Base-by-base conservation (phyloP, 768 basidiomycete species). In the Pleurotus salmoneostramineus region DNA sequence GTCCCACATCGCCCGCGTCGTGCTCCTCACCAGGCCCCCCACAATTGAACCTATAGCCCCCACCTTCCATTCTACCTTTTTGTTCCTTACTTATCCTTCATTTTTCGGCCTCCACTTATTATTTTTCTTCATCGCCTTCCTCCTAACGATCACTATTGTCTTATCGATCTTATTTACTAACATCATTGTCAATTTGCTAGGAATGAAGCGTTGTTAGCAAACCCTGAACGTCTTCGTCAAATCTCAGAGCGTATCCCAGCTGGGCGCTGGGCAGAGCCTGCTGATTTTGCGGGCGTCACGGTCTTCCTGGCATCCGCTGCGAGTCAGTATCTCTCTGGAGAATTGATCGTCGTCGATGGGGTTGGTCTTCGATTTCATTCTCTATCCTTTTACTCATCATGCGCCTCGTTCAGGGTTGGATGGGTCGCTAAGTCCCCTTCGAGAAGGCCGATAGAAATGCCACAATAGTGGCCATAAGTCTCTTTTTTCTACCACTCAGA, bases 211-310 rank as follows among this genome's bases (percentile, higher is more conserved):
- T 71, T 83, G 15, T 72, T 84, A 31, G 70, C 70, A 27, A 83
- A 90, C 70, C 84, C 84, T n/a, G 75, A 76, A 17, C 82, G 89
- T 45, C 72, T 83, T 21, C 78, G 83, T 32, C 88, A 90, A 69
- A 89, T 91, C 62, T 78, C 84, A 51, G 88, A 88, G 66, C 78
- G 88, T 40, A 90, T 90, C 60, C 88, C 88, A 2, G 83, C 83
- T 12, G 83, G 81, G 10, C 69, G 89, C 57, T 91, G 89, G 89
- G 89, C 88, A 17, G 69, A 76, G 21, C 88, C 88, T 3, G 74
- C 75, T 52, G 89, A 92, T 71, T 88, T 92, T 67, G 85, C 83
- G n/a, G 88, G 88, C 8, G 82, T 84, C 0, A 70, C 84, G 12
- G 81, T 91, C 12, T 92, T 86, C 70, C 78, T 91, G 17, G 87